phyloP scores from a whole-genome alignment of 1,284 basidiomycete genomes.

The Earliella scabrosa region DNA sequence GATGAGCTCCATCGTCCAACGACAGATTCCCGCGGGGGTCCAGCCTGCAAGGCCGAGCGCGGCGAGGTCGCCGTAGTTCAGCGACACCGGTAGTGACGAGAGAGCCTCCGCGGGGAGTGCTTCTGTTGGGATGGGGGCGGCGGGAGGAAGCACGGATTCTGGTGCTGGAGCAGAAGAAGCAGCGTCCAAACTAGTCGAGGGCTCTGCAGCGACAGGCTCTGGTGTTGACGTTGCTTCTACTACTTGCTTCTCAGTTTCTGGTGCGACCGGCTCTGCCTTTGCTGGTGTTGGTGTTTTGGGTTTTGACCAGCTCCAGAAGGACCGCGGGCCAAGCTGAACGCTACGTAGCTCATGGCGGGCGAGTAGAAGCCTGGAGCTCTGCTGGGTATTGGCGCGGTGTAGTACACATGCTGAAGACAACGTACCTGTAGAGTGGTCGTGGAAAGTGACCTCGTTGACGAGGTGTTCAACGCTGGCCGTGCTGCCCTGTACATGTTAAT shows the following conservation, averaged over 20 bases:
- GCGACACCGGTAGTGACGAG: slow-evolving; percentile 35
- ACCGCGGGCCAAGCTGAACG: slow-evolving; percentile 20
- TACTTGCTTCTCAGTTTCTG: background rate
- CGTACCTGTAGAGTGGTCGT: slow-evolving; percentile 18
- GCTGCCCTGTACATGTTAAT: slow-evolving; percentile 6
- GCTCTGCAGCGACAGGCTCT: slow-evolving; percentile 11
- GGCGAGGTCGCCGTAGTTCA: slow-evolving; percentile 82
- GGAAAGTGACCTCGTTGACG: slow-evolving; percentile 10
- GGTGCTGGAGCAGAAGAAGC: slow-evolving; percentile 9
- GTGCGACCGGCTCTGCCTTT: background rate
- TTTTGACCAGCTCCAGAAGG: slow-evolving; percentile 28
- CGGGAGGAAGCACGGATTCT: slow-evolving; percentile 12
- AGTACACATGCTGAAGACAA: background rate
- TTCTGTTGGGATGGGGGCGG: slow-evolving; percentile 8
- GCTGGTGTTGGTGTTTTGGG: slow-evolving; percentile 7
- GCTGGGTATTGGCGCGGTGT: background rate
- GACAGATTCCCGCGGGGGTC: slow-evolving; percentile 45
- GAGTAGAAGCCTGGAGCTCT: slow-evolving; percentile 8
- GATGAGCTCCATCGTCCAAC: slow-evolving; percentile 68
- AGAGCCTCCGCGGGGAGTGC: slow-evolving; percentile 9
- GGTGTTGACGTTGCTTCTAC: slow-evolving; percentile 6
- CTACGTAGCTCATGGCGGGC: slow-evolving; percentile 12
- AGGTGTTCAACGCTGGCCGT: slow-evolving; percentile 10
- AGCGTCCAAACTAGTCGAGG: slow-evolving; percentile 15
- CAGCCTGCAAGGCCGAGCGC: slow-evolving; percentile 75